Evolutionary conservation across 177 flowering plant species (phyloP).

Genomic region (Vitis hybrid): DNA sequence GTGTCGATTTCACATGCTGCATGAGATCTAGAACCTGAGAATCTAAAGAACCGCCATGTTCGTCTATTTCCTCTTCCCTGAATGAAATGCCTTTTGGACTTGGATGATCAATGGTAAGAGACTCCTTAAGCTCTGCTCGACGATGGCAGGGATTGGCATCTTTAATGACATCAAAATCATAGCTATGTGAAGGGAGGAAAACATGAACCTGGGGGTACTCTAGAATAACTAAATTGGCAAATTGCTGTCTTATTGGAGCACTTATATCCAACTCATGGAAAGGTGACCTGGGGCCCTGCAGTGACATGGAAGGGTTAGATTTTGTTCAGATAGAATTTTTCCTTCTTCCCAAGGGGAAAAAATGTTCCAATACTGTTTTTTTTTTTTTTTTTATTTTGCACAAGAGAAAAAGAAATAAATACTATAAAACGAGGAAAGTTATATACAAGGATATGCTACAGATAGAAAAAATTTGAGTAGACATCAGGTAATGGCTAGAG

Average conservation of each 20-base stretch:
- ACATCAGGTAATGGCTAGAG: too few relatives aligned
- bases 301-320: background rate
- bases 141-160: slow-evolving; percentile 15
- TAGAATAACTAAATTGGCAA: slow-evolving; percentile 50
- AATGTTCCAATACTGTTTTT: background rate
- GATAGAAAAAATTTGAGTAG: too few relatives aligned
- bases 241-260: slow-evolving; percentile 52
- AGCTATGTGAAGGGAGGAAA: slow-evolving; percentile 62
- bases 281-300: slow-evolving; percentile 65
- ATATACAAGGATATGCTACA: too few relatives aligned
- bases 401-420: too few relatives aligned
- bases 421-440: too few relatives aligned
- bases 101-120: slow-evolving; percentile 19
- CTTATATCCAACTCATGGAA: slow-evolving; percentile 61
- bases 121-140: slow-evolving; percentile 18
- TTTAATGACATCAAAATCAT: slow-evolving; percentile 57
- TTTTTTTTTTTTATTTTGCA: too few relatives aligned
- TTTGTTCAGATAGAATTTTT: too few relatives aligned
- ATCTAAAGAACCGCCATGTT: slow-evolving; percentile 32
- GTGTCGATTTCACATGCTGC: slow-evolving; percentile 18
- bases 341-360: background rate
- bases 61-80: slow-evolving; percentile 76
- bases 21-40: slow-evolving; percentile 53
- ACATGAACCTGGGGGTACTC: slow-evolving; percentile 87
- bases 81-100: slow-evolving; percentile 54